These are phyloP conservation scores for Phytophthora niederhauseri DNA, from an alignment of 352 stramenopile genomes.

Conservation along the genomic window DNA sequence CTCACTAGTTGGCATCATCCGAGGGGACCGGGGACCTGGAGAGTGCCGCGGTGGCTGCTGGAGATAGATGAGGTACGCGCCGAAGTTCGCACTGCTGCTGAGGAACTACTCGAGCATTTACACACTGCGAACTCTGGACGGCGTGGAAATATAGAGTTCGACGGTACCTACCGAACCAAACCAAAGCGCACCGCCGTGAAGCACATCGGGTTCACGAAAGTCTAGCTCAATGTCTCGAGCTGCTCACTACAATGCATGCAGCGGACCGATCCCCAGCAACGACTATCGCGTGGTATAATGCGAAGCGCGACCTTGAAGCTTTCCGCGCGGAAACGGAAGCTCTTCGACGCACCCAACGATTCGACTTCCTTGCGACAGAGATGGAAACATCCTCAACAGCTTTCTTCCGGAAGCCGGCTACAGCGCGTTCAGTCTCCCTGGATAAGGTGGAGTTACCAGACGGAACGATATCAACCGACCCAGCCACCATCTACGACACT, in stretches of 20 bases:
- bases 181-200: not conserved
- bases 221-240: not conserved
- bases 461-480: not conserved
- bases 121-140: not conserved
- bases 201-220: not conserved
- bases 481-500: not conserved
- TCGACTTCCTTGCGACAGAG: not conserved
- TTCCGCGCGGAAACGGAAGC: not conserved
- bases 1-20: not conserved
- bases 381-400: not conserved
- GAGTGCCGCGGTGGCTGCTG: not conserved
- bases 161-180: not conserved
- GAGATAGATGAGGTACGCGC: not conserved
- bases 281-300: not conserved
- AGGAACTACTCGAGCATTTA: not conserved
- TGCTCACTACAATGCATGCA: not conserved
- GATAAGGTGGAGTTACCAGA: not conserved
- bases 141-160: not conserved
- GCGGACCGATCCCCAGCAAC: not conserved
- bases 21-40: not conserved
- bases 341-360: not conserved
- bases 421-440: not conserved
- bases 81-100: not conserved
- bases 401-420: not conserved
- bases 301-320: not conserved